Evolutionary conservation across 2,329 filamentous ascomycete species (phyloP).

Genomic region (Trichoderma citrinoviride): DNA sequence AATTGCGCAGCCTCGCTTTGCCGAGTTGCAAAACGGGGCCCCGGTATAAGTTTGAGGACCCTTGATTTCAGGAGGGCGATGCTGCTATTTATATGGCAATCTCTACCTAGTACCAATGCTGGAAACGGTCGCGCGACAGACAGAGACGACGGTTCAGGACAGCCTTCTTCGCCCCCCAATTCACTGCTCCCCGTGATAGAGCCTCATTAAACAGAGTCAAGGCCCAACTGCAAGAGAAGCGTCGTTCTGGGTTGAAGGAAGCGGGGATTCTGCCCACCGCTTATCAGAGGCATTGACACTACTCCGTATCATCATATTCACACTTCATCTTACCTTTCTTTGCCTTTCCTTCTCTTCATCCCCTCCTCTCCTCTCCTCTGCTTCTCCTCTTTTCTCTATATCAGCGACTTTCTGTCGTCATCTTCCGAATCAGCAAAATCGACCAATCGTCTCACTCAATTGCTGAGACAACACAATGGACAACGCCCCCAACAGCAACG

Average conservation of each 20-base stretch:
- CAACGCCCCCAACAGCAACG: neutral
- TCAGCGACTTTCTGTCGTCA: neutral
- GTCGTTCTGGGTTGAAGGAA: neutral
- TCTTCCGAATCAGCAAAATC: neutral
- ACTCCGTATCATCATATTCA: neutral
- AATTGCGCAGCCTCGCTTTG: conserved; percentile 16
- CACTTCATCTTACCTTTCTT: neutral
- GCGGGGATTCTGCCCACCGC: neutral
- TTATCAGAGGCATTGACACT: neutral
- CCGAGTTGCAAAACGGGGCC: conserved; percentile 2
- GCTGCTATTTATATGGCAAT: conserved; percentile 17
- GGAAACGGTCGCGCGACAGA: conserved; percentile 9
- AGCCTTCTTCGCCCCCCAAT: neutral
- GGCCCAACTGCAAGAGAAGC: neutral
- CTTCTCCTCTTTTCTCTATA: neutral
- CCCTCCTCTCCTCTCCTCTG: neutral
- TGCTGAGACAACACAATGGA: conserved; percentile 20
- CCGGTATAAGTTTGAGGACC: neutral
- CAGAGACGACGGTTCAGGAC: neutral
- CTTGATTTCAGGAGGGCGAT: conserved; percentile 14
- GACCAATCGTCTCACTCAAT: neutral
- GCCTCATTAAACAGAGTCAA: neutral
- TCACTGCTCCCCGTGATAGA: neutral
- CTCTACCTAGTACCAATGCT: neutral
- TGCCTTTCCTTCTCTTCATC: neutral